Percentiles rank a stretch among this genome's conserved stretches.
These are phyloP conservation scores for Cystobasidiaceae sp. DNA, from an alignment of 1,284 basidiomycete species.

Conservation along the genomic window DNA sequence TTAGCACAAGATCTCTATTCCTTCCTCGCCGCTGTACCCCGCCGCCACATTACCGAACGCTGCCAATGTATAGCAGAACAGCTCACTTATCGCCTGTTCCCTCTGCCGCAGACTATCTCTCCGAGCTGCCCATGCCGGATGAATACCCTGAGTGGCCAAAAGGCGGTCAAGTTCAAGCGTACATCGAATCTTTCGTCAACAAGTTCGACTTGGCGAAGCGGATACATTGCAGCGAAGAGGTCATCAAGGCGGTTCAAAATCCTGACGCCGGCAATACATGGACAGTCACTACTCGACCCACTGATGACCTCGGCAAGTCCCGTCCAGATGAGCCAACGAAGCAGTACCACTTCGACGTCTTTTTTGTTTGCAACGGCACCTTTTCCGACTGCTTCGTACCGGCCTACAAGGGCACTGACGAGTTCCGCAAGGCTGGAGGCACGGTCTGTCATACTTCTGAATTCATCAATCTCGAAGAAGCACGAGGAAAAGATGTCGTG, in stretches of 20 bases:
- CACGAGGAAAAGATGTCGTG: constrained; percentile 37
- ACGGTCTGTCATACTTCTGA: constrained; percentile 38
- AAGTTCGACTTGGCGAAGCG: constrained; percentile 12
- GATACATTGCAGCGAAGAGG: constrained; percentile 36
- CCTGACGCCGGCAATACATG: neutral
- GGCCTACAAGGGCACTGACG: constrained; percentile 35
- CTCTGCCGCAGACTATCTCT: constrained; percentile 33
- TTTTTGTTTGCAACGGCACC: constrained; percentile 40
- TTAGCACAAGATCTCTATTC: neutral
- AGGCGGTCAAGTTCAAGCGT: constrained; percentile 41
- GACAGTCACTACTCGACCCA: constrained; percentile 16
- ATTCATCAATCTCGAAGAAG: constrained; percentile 30
- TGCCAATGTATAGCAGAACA: neutral
- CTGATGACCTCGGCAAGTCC: neutral
- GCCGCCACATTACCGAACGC: neutral
- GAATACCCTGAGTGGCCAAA: constrained; percentile 41
- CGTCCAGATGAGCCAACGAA: neutral
- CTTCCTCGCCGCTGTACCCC: neutral
- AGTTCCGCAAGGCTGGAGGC: constrained; percentile 37
- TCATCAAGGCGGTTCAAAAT: constrained; percentile 27
- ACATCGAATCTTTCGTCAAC: constrained; percentile 23
- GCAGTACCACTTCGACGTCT: constrained; percentile 27
- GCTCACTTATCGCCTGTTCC: neutral
- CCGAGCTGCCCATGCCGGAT: constrained; percentile 41
- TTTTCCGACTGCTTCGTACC: constrained; percentile 40